Conservation (phyloP, 1,284 basidiomycete species). For the Tremellales sp. region DNA sequence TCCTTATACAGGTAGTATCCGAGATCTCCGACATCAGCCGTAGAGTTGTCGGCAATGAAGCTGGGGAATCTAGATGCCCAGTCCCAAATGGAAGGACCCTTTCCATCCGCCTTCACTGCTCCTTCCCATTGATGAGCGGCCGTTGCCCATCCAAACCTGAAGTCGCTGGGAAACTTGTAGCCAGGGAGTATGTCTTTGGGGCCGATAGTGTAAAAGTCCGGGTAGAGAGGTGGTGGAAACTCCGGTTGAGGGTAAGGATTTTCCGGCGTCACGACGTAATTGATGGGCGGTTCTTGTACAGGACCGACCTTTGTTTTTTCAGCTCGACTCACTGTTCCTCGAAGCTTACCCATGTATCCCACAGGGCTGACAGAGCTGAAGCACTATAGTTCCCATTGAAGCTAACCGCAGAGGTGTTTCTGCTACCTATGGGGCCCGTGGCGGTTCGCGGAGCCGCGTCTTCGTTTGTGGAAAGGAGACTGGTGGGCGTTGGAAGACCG, state of each 20-base stretch:
- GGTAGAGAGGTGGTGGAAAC: constrained; percentile 14
- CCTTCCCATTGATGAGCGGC: constrained; percentile 35
- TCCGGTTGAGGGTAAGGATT: constrained; percentile 16
- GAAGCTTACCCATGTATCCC: constrained; percentile 17
- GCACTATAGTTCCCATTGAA: constrained; percentile 8
- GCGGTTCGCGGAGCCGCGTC: constrained; percentile 9
- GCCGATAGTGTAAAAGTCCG: constrained; percentile 11
- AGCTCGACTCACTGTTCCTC: neutral
- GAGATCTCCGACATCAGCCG: neutral
- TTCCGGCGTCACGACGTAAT: constrained; percentile 6
- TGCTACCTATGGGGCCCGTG: constrained; percentile 14
- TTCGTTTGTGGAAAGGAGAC: constrained; percentile 7
- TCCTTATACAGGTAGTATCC: constrained; percentile 57
- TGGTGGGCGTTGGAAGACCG: constrained; percentile 7
- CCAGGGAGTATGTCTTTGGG: constrained; percentile 46
- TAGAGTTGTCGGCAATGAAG: neutral
- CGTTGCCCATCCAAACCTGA: constrained; percentile 47
- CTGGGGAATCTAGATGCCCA: constrained; percentile 5
- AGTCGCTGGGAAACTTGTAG: constrained; percentile 52
- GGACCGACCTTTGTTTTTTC: constrained; percentile 11
- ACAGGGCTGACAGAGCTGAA: constrained; percentile 8
- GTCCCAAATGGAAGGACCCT: constrained; percentile 21
- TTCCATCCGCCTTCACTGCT: constrained; percentile 21
- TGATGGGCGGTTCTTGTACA: constrained; percentile 14
- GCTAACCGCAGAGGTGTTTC: neutral